These are phyloP conservation scores for Kwoniella newhampshirensis DNA, from an alignment of 768 basidiomycete genomes.

Conservation along the genomic window DNA sequence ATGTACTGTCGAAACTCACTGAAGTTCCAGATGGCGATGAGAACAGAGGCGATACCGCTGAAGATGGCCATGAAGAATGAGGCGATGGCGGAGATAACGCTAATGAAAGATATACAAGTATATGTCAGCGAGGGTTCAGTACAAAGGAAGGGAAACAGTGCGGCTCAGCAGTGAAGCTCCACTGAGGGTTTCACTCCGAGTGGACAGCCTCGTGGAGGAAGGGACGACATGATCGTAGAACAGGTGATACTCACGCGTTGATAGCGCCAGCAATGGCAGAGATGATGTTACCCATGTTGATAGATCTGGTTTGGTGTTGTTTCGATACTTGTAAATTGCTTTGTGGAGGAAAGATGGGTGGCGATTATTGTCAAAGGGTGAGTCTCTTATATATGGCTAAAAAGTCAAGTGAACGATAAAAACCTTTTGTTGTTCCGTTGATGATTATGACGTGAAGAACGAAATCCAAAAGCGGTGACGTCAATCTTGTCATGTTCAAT, in stretches of 20 bases:
- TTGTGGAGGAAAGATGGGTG: background rate
- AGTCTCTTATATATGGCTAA: constrained; percentile 11
- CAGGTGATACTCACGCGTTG: background rate
- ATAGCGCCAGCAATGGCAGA: constrained; percentile 31
- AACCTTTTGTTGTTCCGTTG: too few species aligned
- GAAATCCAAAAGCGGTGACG: background rate
- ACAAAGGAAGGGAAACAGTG: background rate
- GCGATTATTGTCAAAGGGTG: background rate
- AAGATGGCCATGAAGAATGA: constrained; percentile 41
- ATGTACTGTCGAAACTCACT: constrained; percentile 18
- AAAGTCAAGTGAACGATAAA: too few species aligned
- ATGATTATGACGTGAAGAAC: too few species aligned
- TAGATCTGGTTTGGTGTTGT: constrained; percentile 6
- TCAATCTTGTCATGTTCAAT: background rate
- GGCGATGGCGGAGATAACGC: constrained; percentile 34
- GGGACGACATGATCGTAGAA: background rate
- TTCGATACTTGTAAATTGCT: constrained; percentile 5
- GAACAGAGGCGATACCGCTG: constrained; percentile 37
- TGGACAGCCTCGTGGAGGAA: background rate
- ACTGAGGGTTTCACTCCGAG: too few species aligned
- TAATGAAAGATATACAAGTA: background rate
- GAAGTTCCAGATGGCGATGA: constrained; percentile 43
- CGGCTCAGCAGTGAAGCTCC: background rate
- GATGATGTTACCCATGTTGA: constrained; percentile 41
- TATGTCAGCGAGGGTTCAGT: too few species aligned